These are phyloP conservation scores for Aspergillus mulundensis DNA, from an alignment of 495 filamentous ascomycete species.

Conservation along the genomic window DNA sequence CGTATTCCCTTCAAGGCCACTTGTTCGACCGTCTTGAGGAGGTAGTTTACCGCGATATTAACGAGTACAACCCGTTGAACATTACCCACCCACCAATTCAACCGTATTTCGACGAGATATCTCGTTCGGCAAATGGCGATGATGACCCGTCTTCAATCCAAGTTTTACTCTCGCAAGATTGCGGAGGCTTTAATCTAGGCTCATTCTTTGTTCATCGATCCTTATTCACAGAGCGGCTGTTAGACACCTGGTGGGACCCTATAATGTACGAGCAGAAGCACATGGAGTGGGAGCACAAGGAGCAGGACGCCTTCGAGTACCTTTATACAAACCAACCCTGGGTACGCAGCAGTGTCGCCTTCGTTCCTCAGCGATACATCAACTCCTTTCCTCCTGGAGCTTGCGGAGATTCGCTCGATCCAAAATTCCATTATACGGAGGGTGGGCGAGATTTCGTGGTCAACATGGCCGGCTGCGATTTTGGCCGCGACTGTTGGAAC, in stretches of 20 bases:
- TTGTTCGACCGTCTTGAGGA: slow-evolving; percentile 75
- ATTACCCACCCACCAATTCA: slow-evolving; percentile 77
- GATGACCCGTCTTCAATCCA: slow-evolving; percentile 70
- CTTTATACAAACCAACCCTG: slow-evolving; percentile 89
- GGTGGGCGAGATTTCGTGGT: slow-evolving; percentile 89
- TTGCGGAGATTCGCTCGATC: slow-evolving; percentile 73
- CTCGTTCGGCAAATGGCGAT: slow-evolving; percentile 71
- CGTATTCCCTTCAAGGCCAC: slow-evolving; percentile 83
- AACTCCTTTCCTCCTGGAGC: slow-evolving; percentile 92
- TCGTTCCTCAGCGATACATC: slow-evolving; percentile 86
- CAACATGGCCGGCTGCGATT: slow-evolving; percentile 98
- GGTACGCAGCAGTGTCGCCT: slow-evolving; percentile 83
- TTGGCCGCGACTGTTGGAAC: slow-evolving; percentile 94
- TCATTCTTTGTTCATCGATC: slow-evolving; percentile 88
- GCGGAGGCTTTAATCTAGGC: slow-evolving; percentile 91
- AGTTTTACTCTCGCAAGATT: slow-evolving; percentile 88
- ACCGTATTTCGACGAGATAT: slow-evolving; percentile 67
- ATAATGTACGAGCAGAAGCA: slow-evolving; percentile 98
- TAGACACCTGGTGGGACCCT: slow-evolving; percentile 99
- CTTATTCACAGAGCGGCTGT: slow-evolving; percentile 82
- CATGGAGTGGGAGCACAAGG: slow-evolving; percentile 99
- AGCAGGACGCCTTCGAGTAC: slow-evolving; percentile 92
- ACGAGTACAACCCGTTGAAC: slow-evolving; percentile 90
- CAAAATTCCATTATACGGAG: slow-evolving; percentile 78
- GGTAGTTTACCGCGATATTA: slow-evolving; percentile 92